Evolutionary conservation across 306 rosid species (phyloP), one percentile per base, ranked within the genome.

Genomic region (Rubus idaeus): DNA sequence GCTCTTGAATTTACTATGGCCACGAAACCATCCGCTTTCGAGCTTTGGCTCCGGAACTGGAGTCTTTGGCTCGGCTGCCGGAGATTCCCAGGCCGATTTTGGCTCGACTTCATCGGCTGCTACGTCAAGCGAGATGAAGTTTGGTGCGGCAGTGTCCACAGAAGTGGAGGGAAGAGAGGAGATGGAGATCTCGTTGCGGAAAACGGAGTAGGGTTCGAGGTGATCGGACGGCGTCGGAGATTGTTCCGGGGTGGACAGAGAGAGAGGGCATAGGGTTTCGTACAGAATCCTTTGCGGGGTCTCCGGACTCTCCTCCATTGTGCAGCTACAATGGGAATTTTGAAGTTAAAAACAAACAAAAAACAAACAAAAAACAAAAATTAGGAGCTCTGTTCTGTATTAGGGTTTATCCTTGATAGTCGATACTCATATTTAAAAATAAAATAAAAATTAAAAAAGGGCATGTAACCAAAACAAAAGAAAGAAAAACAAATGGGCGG

Each of bases 1-100:
- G 72, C 97, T 92, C 81, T 55, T 89, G 78, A 95, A 88, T 79
- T 81, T 89, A 30, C 88, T 79, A 42, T 90, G 87, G 63, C 97
- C 97, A 0, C 88, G 89, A 78, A 95, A 95, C 97, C 99, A 95
- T 17, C 87, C 85, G 57, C 83, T 85, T 85, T 95, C 97, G 14
- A 95, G 91, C 83, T 74, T 89, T 58, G 83, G 86, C 90, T 84
- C 94, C 2, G 44, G 78, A 53, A 60, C 81, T 20, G 93, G 91
- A 52, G 87, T 87, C 76, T 62, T 80, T 1, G 93, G 90, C 71
- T 85, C 91, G 26, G 67, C n/a, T 53, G 46, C 69, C 69, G 69
- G 69, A 37, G 69, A 64, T 0, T 64, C 69, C 47, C 69, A 64
- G 47, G 65, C 65, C 50, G 77, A 21, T 39, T 30, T 58, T 7